phyloP scores from a whole-genome alignment of 768 basidiomycete genomes.

The Stropharia rugosoannulata region DNA sequence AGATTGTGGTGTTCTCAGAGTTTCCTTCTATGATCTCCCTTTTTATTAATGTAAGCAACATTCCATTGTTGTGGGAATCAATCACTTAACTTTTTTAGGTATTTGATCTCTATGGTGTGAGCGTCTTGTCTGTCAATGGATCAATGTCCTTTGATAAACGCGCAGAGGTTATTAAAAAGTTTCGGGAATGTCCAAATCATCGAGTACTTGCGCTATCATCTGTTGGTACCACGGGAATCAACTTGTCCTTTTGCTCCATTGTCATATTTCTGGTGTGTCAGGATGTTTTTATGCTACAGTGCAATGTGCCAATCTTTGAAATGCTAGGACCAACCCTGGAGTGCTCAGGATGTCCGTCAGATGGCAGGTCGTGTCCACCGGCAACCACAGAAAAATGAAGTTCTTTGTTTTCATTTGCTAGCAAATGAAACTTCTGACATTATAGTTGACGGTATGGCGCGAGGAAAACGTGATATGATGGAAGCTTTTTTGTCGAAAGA shows the following conservation, averaged over 20 bases:
- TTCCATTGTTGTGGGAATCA: too few relatives aligned
- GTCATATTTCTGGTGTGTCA: conserved; percentile 15
- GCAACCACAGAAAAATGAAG: conserved; percentile 23
- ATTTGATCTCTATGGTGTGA: conserved; percentile 10
- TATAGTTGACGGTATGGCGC: conserved; percentile 16
- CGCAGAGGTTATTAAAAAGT: conserved; percentile 1
- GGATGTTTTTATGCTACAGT: background rate
- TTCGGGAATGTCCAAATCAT: background rate
- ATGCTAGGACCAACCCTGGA: conserved; percentile 30
- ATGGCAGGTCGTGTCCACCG: conserved; percentile 24
- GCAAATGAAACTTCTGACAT: conserved; percentile 24
- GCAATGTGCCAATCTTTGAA: background rate
- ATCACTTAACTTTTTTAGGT: conserved; percentile 14
- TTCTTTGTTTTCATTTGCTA: conserved; percentile 21
- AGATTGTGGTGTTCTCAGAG: conserved; percentile 2
- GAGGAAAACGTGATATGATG: conserved; percentile 24
- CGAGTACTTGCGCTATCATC: conserved; percentile 7
- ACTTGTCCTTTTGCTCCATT: conserved; percentile 5
- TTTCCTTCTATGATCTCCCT: conserved; percentile 1
- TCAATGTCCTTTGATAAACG: conserved; percentile 2
- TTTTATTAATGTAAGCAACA: background rate
- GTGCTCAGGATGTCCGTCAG: conserved; percentile 25
- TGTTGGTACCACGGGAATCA: conserved; percentile 8
- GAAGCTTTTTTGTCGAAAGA: conserved; percentile 19
- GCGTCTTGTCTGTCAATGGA: conserved; percentile 11